Percentiles rank a stretch among this genome's conserved stretches.
Evolutionary conservation across 1,284 basidiomycete genomes (phyloP).

Genomic region (Boletus sp.): DNA sequence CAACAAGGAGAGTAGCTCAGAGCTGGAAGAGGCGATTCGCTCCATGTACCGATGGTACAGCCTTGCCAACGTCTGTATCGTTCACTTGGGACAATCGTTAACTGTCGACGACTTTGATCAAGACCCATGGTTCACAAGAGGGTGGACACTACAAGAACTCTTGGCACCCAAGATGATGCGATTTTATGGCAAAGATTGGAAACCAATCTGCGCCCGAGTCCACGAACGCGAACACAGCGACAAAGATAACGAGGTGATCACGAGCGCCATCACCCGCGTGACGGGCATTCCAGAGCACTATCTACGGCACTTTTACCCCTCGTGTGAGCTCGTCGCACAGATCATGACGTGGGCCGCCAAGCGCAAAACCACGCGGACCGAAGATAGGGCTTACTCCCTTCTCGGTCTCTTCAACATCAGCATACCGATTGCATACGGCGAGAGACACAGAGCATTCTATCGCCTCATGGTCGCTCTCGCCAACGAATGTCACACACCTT

Average conservation of each 20-base stretch:
- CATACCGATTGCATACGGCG: conserved; percentile 16
- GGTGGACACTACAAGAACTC: conserved; percentile 19
- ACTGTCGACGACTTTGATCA: conserved; percentile 10
- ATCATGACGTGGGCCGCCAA: conserved; percentile 18
- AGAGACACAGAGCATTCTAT: conserved; percentile 16
- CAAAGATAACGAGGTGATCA: conserved; percentile 9
- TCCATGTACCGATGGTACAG: conserved; percentile 20
- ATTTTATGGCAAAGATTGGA: conserved; percentile 15
- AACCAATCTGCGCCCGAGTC: background rate
- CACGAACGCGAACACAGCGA: background rate
- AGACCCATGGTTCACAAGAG: conserved; percentile 16
- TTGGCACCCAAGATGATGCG: conserved; percentile 9
- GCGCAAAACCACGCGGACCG: conserved; percentile 19
- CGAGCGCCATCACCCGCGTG: conserved; percentile 6
- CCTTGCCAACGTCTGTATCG: conserved; percentile 15
- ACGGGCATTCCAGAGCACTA: conserved; percentile 5
- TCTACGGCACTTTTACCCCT: conserved; percentile 9
- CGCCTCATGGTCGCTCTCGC: conserved; percentile 17
- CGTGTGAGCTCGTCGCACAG: conserved; percentile 6
- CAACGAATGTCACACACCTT: conserved; percentile 12
- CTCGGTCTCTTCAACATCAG: conserved; percentile 12
- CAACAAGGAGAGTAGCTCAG: conserved; percentile 17
- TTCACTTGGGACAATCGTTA: conserved; percentile 7
- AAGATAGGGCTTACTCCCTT: conserved; percentile 16
- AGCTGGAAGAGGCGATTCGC: conserved; percentile 14